Evolutionary conservation across 1,284 basidiomycete species (phyloP), one percentile per base, ranked within the genome.

Genomic region (Apiotrichum gamsii): DNA sequence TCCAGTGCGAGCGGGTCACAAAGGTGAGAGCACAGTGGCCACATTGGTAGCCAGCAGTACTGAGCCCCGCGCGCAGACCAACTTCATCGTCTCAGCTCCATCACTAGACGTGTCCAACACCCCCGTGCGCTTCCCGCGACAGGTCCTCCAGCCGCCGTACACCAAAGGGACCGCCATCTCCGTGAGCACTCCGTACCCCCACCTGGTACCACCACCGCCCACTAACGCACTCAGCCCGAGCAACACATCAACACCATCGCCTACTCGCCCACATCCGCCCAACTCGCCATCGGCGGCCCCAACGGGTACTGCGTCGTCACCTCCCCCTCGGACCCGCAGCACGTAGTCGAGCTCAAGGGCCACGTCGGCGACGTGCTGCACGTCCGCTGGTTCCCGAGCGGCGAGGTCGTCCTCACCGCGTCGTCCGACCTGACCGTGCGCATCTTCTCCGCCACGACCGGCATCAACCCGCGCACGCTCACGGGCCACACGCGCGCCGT

Each of bases 401-500:
- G 63, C 18, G 54, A 68, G 50, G 74, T 76, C 15, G 61, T 74
- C 15, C 51, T 76, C 4, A 74, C 73, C 10, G 61, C 68, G 5
- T 69, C 69, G 2, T 68, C 65, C 3, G 74, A 76, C 51, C 60
- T 74, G 31, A 62, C 67, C 1, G 41, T 74, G 15, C 66, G 73
- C 1, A 56, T 76, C 45, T 76, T 69, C 50, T 70, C 70, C 3
- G 54, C 64, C 10, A 29, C 56, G 21, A 62, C 64, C 28, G 65
- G 71, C 13, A 45, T 63, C 29, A 73, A 73, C 47, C 82, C 76
- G 10, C 64, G 85, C 21, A 81, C 78, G 1, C 68, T 89, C 31
- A 80, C 76, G 45, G 85, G 81, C 0, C 88, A 91, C 62, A 80
- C 77, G 2, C 78, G 84, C 2, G 75, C 80, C 0, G 63, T 76